Conservation (phyloP, 139 green algal genomes). For the Chlamydomonas applanata region DNA sequence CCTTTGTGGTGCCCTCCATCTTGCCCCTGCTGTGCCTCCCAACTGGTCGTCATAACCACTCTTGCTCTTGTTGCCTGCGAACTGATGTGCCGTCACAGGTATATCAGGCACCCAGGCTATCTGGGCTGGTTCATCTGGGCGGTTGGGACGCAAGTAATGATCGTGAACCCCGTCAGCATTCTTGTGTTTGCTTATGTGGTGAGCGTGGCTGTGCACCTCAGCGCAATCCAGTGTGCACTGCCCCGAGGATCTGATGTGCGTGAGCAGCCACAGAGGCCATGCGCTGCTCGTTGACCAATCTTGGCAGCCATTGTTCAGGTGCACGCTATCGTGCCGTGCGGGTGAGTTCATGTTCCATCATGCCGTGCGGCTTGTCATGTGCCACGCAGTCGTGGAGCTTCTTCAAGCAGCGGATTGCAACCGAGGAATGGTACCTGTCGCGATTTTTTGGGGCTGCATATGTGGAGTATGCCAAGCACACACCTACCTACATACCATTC, state of each 20-base stretch:
- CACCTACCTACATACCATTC: slow-evolving; percentile 49
- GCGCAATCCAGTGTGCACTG: not conserved
- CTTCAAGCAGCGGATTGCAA: slow-evolving; percentile 52
- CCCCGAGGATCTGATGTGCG: not conserved
- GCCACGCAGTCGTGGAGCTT: slow-evolving; percentile 65
- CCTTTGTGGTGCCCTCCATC: too few relatives aligned
- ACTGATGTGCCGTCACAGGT: too few relatives aligned
- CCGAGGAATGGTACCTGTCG: slow-evolving; percentile 61
- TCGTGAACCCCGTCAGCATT: slow-evolving; percentile 69
- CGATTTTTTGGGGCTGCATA: slow-evolving; percentile 66
- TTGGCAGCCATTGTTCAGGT: not conserved
- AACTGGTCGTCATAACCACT: too few relatives aligned
- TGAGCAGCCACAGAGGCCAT: not conserved
- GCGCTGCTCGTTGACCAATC: not conserved
- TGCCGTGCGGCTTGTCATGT: too few relatives aligned
- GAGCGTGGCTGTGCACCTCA: slow-evolving; percentile 5
- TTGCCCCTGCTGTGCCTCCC: too few relatives aligned
- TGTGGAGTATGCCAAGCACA: slow-evolving; percentile 36
- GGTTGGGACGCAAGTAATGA: slow-evolving; percentile 79
- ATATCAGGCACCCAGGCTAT: slow-evolving; percentile 87
- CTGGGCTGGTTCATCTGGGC: slow-evolving; percentile 86
- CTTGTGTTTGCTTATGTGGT: slow-evolving; percentile 54
- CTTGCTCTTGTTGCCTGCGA: slow-evolving; percentile 13
- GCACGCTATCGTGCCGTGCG: not conserved
- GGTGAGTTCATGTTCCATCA: not conserved